phyloP scores from a whole-genome alignment of 345 rosid genomes.

The Stellera chamaejasme region DNA sequence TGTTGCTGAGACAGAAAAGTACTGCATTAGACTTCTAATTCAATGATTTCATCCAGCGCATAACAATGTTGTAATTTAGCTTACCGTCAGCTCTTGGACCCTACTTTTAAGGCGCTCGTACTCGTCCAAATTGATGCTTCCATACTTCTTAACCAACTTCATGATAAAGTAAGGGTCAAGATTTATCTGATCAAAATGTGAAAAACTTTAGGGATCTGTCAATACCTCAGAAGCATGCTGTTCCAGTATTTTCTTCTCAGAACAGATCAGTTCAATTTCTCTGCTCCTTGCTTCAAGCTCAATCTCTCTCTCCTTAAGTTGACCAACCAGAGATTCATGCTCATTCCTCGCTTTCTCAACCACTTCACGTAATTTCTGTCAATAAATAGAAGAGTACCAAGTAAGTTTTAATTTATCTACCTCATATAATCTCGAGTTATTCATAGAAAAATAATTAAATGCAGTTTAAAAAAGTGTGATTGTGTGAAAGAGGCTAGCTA shows the following conservation, averaged over 20 bases:
- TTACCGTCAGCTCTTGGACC: constrained; percentile 55
- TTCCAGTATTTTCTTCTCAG: constrained; percentile 53
- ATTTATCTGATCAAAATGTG: constrained; percentile 8
- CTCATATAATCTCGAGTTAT: background rate
- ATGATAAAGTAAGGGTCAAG: constrained; percentile 18
- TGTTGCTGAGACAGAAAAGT: background rate
- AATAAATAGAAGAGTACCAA: constrained; percentile 10
- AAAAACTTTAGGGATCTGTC: constrained; percentile 11
- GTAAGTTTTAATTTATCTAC: background rate
- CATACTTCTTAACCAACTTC: constrained; percentile 63
- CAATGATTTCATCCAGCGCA: background rate
- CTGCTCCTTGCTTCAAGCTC: constrained; percentile 65
- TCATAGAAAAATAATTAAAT: background rate
- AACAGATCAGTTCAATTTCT: constrained; percentile 55
- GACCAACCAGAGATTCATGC: constrained; percentile 38
- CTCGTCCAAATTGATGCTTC: constrained; percentile 65
- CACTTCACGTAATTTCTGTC: constrained; percentile 68
- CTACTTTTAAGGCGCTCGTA: constrained; percentile 66
- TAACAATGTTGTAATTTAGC: background rate
- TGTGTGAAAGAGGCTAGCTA: background rate
- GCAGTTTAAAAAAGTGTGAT: background rate
- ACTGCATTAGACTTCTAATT: background rate
- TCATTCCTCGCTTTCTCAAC: constrained; percentile 53
- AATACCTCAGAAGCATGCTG: constrained; percentile 70
- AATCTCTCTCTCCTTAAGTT: constrained; percentile 48